A percentile compares a stretch with the other conserved stretches of the same genome.
Evolutionary conservation across 169 alveolate species (phyloP).

Genomic region (Plasmodium fragile): DNA sequence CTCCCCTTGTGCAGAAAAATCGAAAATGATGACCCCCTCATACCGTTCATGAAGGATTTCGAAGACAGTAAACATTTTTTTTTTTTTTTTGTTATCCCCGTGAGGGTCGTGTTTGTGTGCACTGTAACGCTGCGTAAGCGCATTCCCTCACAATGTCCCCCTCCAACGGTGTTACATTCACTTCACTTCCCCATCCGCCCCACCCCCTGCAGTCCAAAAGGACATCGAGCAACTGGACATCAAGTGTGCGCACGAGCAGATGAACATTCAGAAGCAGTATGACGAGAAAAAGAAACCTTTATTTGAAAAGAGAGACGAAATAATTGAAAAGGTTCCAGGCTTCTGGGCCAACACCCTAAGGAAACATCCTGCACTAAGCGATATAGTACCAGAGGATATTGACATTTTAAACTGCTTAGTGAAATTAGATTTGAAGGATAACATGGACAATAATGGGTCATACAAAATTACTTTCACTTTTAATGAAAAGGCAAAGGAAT

Average conservation of each 20-base stretch:
- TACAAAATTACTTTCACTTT: conserved; percentile 89
- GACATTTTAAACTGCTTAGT: conserved; percentile 87
- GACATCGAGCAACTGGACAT: conserved; percentile 87
- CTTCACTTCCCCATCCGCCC: not conserved
- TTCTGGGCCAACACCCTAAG: conserved; percentile 91
- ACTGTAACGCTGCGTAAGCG: not conserved
- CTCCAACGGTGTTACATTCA: not conserved
- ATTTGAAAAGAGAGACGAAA: conserved; percentile 87
- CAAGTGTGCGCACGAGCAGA: conserved; percentile 92
- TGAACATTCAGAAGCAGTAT: conserved; percentile 89
- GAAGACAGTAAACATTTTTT: conserved; percentile 60
- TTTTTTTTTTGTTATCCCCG: not conserved
- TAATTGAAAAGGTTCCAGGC: conserved; percentile 90
- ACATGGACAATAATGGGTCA: conserved; percentile 91
- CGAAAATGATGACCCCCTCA: conserved; percentile 69
- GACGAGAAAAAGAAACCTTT: conserved; percentile 91
- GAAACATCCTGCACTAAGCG: conserved; percentile 90
- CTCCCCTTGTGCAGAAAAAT: conserved; percentile 38
- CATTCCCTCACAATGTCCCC: not conserved
- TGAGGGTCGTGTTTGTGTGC: not conserved
- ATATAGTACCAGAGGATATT: conserved; percentile 89
- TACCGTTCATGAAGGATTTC: conserved; percentile 71
- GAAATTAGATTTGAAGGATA: conserved; percentile 89
- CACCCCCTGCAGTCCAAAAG: conserved; percentile 80
- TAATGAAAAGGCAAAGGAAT: conserved; percentile 88